phyloP scores from a whole-genome alignment of 108 stramenopile species.

The Nitzschia sp. region DNA sequence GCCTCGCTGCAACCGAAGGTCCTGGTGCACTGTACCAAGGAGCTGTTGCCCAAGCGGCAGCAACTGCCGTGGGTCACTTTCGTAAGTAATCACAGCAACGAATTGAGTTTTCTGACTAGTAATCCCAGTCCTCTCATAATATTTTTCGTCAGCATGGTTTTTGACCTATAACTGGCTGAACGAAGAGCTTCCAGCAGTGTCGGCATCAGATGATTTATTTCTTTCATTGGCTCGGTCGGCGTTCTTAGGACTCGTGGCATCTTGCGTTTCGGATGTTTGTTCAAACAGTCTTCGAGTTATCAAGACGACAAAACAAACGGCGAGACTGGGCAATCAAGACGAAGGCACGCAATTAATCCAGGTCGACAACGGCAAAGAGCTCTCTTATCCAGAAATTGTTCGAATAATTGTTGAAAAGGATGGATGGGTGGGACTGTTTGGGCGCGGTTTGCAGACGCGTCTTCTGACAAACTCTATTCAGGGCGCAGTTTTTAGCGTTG shows the following conservation, averaged over 20 bases:
- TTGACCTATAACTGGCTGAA: constrained; percentile 81
- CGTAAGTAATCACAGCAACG: constrained; percentile 41
- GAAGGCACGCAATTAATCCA: background rate
- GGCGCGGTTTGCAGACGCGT: constrained; percentile 79
- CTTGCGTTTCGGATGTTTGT: constrained; percentile 70
- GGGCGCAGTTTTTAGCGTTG: constrained; percentile 80
- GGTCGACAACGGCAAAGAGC: constrained; percentile 31
- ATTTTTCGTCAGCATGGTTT: too few species aligned
- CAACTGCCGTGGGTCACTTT: constrained; percentile 81
- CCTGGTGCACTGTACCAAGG: constrained; percentile 82
- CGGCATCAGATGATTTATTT: constrained; percentile 63
- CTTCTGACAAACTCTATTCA: constrained; percentile 85
- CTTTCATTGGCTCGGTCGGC: constrained; percentile 72
- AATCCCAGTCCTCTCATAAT: background rate
- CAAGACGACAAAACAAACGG: constrained; percentile 87
- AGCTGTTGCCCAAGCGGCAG: constrained; percentile 78
- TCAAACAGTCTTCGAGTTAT: constrained; percentile 84
- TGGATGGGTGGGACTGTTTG: constrained; percentile 70
- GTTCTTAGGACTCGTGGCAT: constrained; percentile 61
- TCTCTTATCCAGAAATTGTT: constrained; percentile 70
- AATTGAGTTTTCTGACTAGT: background rate
- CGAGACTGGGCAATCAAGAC: constrained; percentile 35
- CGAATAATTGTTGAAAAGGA: constrained; percentile 69
- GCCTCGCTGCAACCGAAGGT: constrained; percentile 41
- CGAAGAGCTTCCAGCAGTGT: constrained; percentile 53